Conservation (phyloP, 805 yeast genomes). For the Candida awuae region DNA sequence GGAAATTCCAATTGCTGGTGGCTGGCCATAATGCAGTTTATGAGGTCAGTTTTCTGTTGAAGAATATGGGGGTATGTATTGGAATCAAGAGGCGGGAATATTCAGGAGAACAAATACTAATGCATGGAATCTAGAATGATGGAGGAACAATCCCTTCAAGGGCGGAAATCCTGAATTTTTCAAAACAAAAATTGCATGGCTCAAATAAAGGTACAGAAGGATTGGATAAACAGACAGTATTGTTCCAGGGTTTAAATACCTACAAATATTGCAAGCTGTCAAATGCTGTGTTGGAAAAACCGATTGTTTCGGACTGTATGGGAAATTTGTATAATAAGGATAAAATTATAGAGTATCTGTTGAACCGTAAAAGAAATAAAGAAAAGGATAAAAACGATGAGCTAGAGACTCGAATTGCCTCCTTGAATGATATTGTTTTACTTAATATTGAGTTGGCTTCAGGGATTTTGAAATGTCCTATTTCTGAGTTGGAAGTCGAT, state of each 20-base stretch:
- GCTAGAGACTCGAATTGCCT: not conserved
- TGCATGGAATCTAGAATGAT: constrained; percentile 38
- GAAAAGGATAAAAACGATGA: not conserved
- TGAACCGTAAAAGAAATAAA: constrained; percentile 12
- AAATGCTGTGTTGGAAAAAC: constrained; percentile 36
- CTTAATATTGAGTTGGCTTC: constrained; percentile 21
- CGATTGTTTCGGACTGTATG: constrained; percentile 58
- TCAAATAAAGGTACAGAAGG: constrained; percentile 7
- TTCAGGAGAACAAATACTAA: not conserved
- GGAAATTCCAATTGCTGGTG: no score
- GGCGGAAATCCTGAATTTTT: constrained; percentile 36
- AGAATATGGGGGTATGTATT: not conserved
- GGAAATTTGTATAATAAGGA: constrained; percentile 65
- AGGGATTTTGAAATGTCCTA: constrained; percentile 30
- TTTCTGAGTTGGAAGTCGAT: constrained; percentile 32
- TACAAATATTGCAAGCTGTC: constrained; percentile 45
- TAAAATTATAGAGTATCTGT: constrained; percentile 47
- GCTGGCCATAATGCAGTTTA: no score
- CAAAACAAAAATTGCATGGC: constrained; percentile 3
- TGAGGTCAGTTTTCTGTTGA: no score
- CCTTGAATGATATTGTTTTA: constrained; percentile 25
- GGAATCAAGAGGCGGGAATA: not conserved
- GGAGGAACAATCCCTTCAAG: constrained; percentile 68
- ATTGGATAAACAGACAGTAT: constrained; percentile 14
- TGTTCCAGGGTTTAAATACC: constrained; percentile 22